Base-by-base conservation (phyloP, 1,139 yeast species). In the Saccharomyces pastorianus region DNA sequence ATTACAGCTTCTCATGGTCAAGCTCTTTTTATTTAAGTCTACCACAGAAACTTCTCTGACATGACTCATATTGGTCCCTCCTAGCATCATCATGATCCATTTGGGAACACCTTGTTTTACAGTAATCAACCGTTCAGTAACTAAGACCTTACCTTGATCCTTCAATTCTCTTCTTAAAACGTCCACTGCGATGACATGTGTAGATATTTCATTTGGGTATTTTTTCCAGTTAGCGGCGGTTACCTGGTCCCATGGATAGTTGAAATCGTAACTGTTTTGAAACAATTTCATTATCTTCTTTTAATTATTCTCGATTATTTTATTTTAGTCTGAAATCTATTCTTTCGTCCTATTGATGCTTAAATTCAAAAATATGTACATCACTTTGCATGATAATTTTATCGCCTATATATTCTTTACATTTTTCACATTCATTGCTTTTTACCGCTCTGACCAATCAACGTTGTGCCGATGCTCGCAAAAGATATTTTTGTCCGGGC, bases 191-290 rank as follows among this genome's bases (percentile, higher is more conserved):
- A 89, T 85, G 14, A 93, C 99, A 72, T 93, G 99, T 0, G 95
- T 81, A 7, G 96, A 85, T 58, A 85, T 77, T 65, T 90, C 96
- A 60, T 93, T 93, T 14, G 99, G 99, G 71, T 93, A 93, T 66
- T 93, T 93, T 60, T 82, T 84, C 99, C 99, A 93, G 71, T 93
- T 91, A 56, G 98, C 98, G 0, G 96, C 91, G 0, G 96, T 87
- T 23, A 93, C 96, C 65, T 88, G 91, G 46, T 87, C 96, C 97
- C 98, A 91, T 0, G 95, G 81, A 66, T 91, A 91, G 57, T 81
- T 74, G 70, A 89, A 91, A 42, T 72, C 74, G 68, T 87, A 93
- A 25, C 76, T 70, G 46, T 88, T 79, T 52, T 81, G 82, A 66
- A 88, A 90, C 55, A 90, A 76, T 71, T 86, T 89, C 98, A 91